Evolutionary conservation across 495 filamentous ascomycete genomes (phyloP), one percentile per base, ranked within the genome.

Genomic region (Penicillium crystallinum): DNA sequence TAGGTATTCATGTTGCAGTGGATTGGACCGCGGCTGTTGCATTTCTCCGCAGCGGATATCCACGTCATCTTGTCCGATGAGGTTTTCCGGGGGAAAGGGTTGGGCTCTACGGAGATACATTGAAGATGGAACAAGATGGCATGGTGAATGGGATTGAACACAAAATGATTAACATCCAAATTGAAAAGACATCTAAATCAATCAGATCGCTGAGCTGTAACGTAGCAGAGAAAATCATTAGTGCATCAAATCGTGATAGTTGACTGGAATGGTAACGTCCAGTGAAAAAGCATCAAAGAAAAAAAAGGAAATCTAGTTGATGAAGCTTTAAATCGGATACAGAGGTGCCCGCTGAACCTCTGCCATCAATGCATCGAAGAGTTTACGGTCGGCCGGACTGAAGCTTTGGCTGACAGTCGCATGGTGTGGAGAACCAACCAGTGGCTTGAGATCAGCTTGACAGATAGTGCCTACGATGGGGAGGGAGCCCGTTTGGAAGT

Each of bases 401-500:
- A 57, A 30, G 10, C 30, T 39, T 33, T 51, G 30, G 25, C 27
- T 49, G 34, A 45, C 29, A 36, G 18, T 15, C 3, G 14, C 17
- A 7, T 49, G 21, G 11, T 46, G 9, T 2, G 49, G 36, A 21
- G 49, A 30, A 12, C 65, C 67, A 7, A 70, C 37, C 27, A 70
- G 43, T 12, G 67, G 68, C 48, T 68, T 67, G 6, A 68, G 12
- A 22, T 72, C 65, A 12, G 63, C 64, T 17, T 73, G 43, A 44
- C 80, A 81, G 1, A 77, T 38, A 0, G 70, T 77, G 3, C 65
- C 73, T 1, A 61, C 48, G 0, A 52, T 47, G 2, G 78, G 79
- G 1, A 81, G 61, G 10, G 54, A 66, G 1, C 79, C 78, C 14
- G 70, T 69, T 7, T 67, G 64, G 65, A 80, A 81, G 49, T 79